Evolutionary conservation across 2,329 filamentous ascomycete genomes (phyloP), one percentile per base, ranked within the genome.

Genomic region (Hysterium pulicare): DNA sequence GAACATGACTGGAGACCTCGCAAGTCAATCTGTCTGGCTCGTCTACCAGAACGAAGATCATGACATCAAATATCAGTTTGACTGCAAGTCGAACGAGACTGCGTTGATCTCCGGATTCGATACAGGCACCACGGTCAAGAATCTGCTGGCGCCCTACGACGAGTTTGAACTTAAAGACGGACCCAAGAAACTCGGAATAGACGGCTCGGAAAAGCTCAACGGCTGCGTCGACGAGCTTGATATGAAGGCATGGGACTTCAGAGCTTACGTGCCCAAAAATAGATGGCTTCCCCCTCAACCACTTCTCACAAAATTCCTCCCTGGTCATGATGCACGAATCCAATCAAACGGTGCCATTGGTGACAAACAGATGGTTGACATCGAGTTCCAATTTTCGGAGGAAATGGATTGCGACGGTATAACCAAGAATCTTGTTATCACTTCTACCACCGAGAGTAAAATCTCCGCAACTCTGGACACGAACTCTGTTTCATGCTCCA

Each of bases 61-160:
- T 3, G 72, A 72, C 0, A 69, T 66, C 5, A 71, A 70, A 2
- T 84, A 81, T 54, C 61, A 62, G 2, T 82, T 81, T 39, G 72
- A 82, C 52, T 84, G 81, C 59, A 62, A 55, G 13, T 61, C 69
- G 23, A 64, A 64, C 17, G 53, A 64, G 16, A 59, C 59, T 2
- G 76, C 77, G 2, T 68, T 83, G 30, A 64, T 83, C 23, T 66
- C 79, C 9, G 77, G 79, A 0, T 84, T 78, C 44, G 64, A 69
- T n/a, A 54, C 62, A 1, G 74, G 71, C 8, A 75, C 71, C 1
- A 76, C 70, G 1, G 79, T 84, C 46, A 77, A 75, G 53, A 82
- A 83, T 50, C 54, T 84, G 13, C 81, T 84, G 54, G 77, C 77
- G 53, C 78, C 79, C 1, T 79, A 76, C 49, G 77, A 80, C 15